Base-by-base conservation (phyloP, 176 grass and related monocot species). In the Ensete glaucum region DNA sequence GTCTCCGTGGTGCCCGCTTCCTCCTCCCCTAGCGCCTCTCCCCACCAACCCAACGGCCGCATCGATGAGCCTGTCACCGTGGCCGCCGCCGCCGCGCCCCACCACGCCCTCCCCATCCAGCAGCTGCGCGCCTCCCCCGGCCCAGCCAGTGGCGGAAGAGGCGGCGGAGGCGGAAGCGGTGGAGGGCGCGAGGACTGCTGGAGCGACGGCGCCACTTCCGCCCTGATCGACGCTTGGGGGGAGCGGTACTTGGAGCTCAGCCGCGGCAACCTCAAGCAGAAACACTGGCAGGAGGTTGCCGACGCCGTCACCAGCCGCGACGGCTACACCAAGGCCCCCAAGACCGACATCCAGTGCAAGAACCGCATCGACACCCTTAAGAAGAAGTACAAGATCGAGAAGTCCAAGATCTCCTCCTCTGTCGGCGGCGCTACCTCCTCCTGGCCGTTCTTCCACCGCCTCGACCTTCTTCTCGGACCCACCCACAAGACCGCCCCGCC, bases 281-380 rank as follows among this genome's bases (percentile, higher is more conserved):
- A 92, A 53, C 95, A 99, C 78, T 99, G 95, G 95, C 95, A 99
- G 84, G 95, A 99, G 85, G 95, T 99, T 63, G 95, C 95, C 52
- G 95, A 99, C 50, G 85, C 84, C 59, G 88, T 99, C 76, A 94
- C 88, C 64, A 85, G 88, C 62, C 88, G 86, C 21, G 91, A 99
- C 50, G 85, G 87, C 24, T 99, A 99, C 78, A 87, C 90, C 72
- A 99, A 89, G 83, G 72, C 82, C 16, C 73, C 84, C 53, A 94
- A 83, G 79, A 87, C 90, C 66, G 95, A 94, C 65, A 71, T 94
- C 29, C 95, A 99, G 88, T 99, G 95, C 78, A 99, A 99, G 86
- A 99, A 99, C 82, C 90, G 95, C 65, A 89, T 99, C 76, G 90
- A 99, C 54, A 99, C 95, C 78, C 91, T 99, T 52, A 99, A 99